These are phyloP conservation scores for Tricholoma hemisulphureum DNA, from an alignment of 768 basidiomycete species.

Conservation along the genomic window DNA sequence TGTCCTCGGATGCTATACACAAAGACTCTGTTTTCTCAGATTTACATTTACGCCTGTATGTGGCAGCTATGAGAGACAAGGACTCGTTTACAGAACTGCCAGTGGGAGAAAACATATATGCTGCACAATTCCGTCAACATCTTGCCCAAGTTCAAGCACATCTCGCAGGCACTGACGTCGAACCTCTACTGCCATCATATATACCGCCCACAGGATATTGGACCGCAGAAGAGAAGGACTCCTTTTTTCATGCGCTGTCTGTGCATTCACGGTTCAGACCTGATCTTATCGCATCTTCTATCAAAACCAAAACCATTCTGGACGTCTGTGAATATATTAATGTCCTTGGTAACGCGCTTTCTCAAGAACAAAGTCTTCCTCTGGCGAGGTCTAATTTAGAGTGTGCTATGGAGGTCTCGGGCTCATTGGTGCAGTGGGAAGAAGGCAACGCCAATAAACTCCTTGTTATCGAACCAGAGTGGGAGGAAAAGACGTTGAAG, in stretches of 20 bases:
- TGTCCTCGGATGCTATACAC: not conserved
- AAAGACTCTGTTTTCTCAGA: not conserved
- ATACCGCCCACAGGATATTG: conserved; percentile 48
- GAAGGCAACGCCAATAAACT: conserved; percentile 39
- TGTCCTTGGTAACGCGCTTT: conserved; percentile 42
- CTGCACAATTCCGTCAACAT: conserved; percentile 31
- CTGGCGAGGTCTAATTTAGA: conserved; percentile 25
- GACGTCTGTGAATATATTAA: conserved; percentile 73
- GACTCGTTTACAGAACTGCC: conserved; percentile 5
- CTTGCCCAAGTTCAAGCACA: conserved; percentile 35
- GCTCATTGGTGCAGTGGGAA: conserved; percentile 49
- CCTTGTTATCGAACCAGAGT: conserved; percentile 24
- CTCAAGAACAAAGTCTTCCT: conserved; percentile 11
- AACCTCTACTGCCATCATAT: conserved; percentile 31
- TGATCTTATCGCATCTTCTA: conserved; percentile 68
- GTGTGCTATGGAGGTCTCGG: conserved; percentile 49
- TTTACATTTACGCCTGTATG: conserved; percentile 9
- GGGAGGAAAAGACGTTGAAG: conserved; percentile 23
- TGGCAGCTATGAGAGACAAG: conserved; percentile 18
- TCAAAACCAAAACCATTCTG: conserved; percentile 62
- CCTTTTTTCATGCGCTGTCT: conserved; percentile 69
- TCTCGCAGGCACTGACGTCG: conserved; percentile 31
- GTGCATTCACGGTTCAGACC: conserved; percentile 70
- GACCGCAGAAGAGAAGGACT: conserved; percentile 65
- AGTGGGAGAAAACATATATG: conserved; percentile 18